These are phyloP conservation scores for Metschnikowia kunwiensis DNA, from an alignment of 805 yeast genomes.

Conservation along the genomic window DNA sequence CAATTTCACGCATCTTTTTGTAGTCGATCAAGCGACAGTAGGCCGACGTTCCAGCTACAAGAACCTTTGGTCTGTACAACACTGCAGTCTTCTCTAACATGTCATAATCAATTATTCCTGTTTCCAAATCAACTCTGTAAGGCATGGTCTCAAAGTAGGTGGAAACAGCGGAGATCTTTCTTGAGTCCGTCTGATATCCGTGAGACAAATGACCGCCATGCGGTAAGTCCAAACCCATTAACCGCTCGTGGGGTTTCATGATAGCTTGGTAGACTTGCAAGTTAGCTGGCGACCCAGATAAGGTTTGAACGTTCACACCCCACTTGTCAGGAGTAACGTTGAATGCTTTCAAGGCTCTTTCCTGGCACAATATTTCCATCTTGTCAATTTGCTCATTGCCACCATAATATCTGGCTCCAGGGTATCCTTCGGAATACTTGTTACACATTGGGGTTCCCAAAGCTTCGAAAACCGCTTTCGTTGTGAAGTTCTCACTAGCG, in stretches of 20 bases:
- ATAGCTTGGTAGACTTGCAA: slow-evolving; percentile 94
- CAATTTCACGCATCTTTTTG: slow-evolving; percentile 93
- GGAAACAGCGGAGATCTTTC: slow-evolving; percentile 93
- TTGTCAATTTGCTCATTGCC: slow-evolving; percentile 97
- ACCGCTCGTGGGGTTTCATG: slow-evolving; percentile 91
- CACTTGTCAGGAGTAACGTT: slow-evolving; percentile 73
- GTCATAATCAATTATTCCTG: slow-evolving; percentile 96
- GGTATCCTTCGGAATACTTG: slow-evolving; percentile 98
- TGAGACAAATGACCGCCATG: slow-evolving; percentile 99
- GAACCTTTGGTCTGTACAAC: slow-evolving; percentile 90
- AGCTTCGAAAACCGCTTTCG: slow-evolving; percentile 92
- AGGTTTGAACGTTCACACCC: slow-evolving; percentile 98
- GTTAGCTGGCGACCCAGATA: slow-evolving; percentile 98
- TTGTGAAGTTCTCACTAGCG: slow-evolving; percentile 96
- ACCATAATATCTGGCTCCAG: slow-evolving; percentile 98
- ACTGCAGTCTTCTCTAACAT: slow-evolving; percentile 87
- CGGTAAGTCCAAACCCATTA: slow-evolving; percentile 97
- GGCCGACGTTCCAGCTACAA: slow-evolving; percentile 98
- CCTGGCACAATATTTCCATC: slow-evolving; percentile 88
- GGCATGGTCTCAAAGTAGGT: slow-evolving; percentile 99
- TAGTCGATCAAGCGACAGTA: slow-evolving; percentile 96
- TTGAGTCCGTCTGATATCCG: slow-evolving; percentile 92
- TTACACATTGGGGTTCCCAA: slow-evolving; percentile 97
- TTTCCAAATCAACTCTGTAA: slow-evolving; percentile 85
- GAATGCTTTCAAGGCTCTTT: slow-evolving; percentile 92